Percentiles rank a stretch among this genome's conserved stretches.
phyloP scores from a whole-genome alignment of 2,329 filamentous ascomycete species.

The Talaromyces sp. region DNA sequence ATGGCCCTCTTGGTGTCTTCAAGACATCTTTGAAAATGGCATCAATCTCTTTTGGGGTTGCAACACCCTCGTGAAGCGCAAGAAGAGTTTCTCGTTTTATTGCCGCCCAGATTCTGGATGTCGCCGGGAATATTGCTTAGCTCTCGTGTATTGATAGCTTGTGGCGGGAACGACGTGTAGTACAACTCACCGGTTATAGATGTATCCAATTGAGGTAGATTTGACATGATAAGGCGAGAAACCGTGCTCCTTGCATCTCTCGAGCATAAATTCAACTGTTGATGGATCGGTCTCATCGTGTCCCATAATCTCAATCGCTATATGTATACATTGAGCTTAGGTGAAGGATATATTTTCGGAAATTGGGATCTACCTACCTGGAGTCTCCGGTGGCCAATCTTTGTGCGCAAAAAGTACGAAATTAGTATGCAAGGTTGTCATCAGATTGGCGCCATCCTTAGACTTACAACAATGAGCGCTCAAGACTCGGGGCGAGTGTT shows the following conservation, averaged over 20 bases:
- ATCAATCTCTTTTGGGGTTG: conserved; percentile 37
- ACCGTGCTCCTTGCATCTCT: conserved; percentile 30
- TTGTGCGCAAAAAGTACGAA: background rate
- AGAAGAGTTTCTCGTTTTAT: conserved; percentile 42
- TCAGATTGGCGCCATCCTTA: background rate
- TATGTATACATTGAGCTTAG: background rate
- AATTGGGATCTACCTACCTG: conserved; percentile 22
- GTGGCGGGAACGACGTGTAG: background rate
- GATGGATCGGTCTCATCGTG: conserved; percentile 30
- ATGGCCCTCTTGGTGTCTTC: conserved; percentile 36
- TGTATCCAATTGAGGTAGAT: conserved; percentile 37
- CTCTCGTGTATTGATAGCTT: background rate
- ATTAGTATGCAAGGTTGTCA: background rate
- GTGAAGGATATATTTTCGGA: background rate
- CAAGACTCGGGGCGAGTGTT: conserved; percentile 35
- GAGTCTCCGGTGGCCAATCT: conserved; percentile 42
- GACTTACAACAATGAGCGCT: conserved; percentile 46
- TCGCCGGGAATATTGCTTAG: background rate
- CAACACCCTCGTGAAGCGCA: conserved; percentile 34
- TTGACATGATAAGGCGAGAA: conserved; percentile 39
- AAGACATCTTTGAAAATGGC: conserved; percentile 37
- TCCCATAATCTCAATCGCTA: conserved; percentile 41
- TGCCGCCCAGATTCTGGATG: conserved; percentile 39
- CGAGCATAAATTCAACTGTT: conserved; percentile 29
- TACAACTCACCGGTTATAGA: conserved; percentile 35